Evolutionary conservation across 352 stramenopile genomes (phyloP), one percentile per base, ranked within the genome.

Genomic region (Aphanomyces cochlioides): DNA sequence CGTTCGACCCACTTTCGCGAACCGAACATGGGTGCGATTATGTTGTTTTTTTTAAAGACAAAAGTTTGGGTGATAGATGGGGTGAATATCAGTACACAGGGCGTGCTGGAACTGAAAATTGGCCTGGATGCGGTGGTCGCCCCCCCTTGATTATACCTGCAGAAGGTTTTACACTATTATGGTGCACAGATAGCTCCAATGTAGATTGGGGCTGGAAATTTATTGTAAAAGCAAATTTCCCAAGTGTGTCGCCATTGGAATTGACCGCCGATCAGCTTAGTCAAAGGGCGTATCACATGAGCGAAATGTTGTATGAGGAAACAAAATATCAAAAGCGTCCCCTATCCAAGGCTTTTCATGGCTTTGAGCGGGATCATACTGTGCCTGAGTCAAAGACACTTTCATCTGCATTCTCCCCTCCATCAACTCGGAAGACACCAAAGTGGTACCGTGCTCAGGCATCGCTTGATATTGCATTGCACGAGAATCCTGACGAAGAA

Each of bases 191-290:
- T 74, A 76, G 75, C 0, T 87, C 82, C 17, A 96, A 95, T 69
- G 85, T 92, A 21, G 89, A 96, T 28, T 97, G 90, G 90, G 88
- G 88, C 0, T 93, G 85, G 83, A 88, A 90, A 63, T 92, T 94
- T 54, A 88, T 79, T 10, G 85, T 93, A 0, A 79, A 74, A 21
- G 83, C 84, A 4, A 83, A 89, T 28, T 93, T 90, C 73, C 66
- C 78, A 12, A 74, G 76, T 1, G 71, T 83, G 6, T 72, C 73
- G 36, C 80, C 85, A 13, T 58, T 88, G 3, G 66, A 82, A 12
- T 74, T 90, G 38, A 74, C 67, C 15, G 53, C 89, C 1, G 78
- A 89, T 13, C 80, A 89, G 36, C 73, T 93, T 15, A 76, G 91
- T 43, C 77, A 78, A 39, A 77, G 80, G 21, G 78, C 79, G 4